A percentile compares a stretch with the other conserved stretches of the same genome.
phyloP scores from a whole-genome alignment of 164 flowering plant genomes.

The Vitis rotundifolia region DNA sequence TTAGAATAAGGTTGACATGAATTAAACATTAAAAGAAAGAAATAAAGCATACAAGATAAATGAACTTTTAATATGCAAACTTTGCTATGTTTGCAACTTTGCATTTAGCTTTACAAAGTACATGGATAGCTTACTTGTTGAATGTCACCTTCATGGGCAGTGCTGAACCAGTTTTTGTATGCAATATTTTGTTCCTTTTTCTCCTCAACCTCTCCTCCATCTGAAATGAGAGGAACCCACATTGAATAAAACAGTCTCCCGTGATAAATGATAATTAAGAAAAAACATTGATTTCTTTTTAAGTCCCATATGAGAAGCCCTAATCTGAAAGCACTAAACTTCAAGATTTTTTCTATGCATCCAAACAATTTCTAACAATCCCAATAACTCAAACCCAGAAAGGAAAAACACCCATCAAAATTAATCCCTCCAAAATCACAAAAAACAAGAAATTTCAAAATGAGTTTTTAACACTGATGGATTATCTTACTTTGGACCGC shows the following conservation, averaged over 20 bases:
- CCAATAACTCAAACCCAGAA: slow-evolving; percentile 1
- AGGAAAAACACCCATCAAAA: not conserved
- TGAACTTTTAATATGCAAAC: too few relatives aligned
- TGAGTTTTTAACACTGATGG: not conserved
- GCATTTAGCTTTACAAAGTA: too few relatives aligned
- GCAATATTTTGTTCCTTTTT: slow-evolving; percentile 80
- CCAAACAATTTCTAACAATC: not conserved
- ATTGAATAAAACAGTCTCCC: too few relatives aligned
- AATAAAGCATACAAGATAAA: too few relatives aligned
- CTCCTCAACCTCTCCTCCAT: slow-evolving; percentile 85
- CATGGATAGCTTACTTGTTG: slow-evolving; percentile 59
- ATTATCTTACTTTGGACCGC: slow-evolving; percentile 45
- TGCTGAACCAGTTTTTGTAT: slow-evolving; percentile 77
- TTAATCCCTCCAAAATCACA: not conserved
- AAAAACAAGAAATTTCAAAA: not conserved
- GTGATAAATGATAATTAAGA: too few relatives aligned
- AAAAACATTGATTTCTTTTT: too few relatives aligned
- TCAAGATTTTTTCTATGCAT: not conserved
- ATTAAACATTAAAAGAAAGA: too few relatives aligned
- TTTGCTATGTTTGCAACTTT: too few relatives aligned
- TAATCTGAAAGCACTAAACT: too few relatives aligned
- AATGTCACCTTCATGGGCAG: slow-evolving; percentile 73
- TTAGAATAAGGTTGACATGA: too few relatives aligned
- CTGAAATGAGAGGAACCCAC: slow-evolving; percentile 26
- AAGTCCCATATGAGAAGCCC: too few relatives aligned